Conservation (phyloP, 352 stramenopile species). For the Phytophthora vignae region DNA sequence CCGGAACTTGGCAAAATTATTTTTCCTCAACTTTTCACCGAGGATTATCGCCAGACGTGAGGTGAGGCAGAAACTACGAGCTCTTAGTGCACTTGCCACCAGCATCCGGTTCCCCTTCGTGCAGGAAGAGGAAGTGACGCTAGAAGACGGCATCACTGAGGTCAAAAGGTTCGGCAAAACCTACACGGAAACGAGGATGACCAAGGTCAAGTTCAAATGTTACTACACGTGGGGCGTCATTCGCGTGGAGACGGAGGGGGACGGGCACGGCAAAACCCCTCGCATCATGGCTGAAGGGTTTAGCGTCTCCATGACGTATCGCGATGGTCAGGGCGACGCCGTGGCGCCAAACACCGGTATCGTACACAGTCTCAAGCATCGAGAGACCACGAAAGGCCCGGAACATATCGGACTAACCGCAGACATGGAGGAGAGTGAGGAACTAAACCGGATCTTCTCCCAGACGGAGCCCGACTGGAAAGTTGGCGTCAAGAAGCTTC, state of each 20-base stretch:
- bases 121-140: constrained; percentile 35
- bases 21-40: constrained; percentile 37
- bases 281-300: constrained; percentile 45
- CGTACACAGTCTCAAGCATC: constrained; percentile 30
- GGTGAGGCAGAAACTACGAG: constrained; percentile 38
- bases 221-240: constrained; percentile 35
- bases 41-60: constrained; percentile 17
- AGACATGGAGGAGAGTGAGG: constrained; percentile 38
- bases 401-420: constrained; percentile 35
- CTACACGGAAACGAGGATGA: constrained; percentile 26
- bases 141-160: constrained; percentile 38
- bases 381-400: constrained; percentile 21
- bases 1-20: constrained; percentile 29
- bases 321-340: constrained; percentile 39
- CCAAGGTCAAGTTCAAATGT: constrained; percentile 38
- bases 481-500: constrained; percentile 11
- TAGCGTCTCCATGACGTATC: constrained; percentile 39
- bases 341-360: constrained; percentile 31
- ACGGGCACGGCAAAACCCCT: constrained; percentile 12
- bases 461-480: constrained; percentile 25
- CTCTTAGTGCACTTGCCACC: constrained; percentile 20
- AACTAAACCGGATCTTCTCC: constrained; percentile 26
- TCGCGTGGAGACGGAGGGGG: constrained; percentile 3
- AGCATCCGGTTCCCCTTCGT: constrained; percentile 37
- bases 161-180: constrained; percentile 22